These are phyloP conservation scores for Nidularia sp. DNA, from an alignment of 768 basidiomycete genomes.

Conservation along the genomic window DNA sequence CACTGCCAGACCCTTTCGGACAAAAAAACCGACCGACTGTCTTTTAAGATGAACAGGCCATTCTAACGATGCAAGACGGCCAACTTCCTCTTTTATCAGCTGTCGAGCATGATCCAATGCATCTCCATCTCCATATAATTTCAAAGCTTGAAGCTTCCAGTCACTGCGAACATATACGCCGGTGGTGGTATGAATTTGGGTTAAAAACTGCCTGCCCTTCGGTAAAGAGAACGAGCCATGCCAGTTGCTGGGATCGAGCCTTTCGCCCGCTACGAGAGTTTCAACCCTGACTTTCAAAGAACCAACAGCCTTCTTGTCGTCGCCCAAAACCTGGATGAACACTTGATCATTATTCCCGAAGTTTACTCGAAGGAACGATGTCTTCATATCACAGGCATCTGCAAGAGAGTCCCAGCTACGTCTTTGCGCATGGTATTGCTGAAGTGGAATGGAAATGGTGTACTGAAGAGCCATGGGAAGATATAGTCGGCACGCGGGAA, in stretches of 20 bases:
- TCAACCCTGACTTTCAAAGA: slow-evolving; percentile 59
- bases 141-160: slow-evolving; percentile 38
- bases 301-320: slow-evolving; percentile 50
- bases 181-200: slow-evolving; percentile 24
- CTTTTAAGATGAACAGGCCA: slow-evolving; percentile 32
- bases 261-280: slow-evolving; percentile 46
- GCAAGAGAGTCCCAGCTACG: slow-evolving; percentile 43
- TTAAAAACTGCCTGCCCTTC: slow-evolving; percentile 28
- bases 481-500: slow-evolving; percentile 28
- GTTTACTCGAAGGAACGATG: slow-evolving; percentile 26
- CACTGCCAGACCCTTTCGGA: slow-evolving; percentile 42
- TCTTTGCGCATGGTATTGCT: slow-evolving; percentile 50
- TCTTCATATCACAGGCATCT: slow-evolving; percentile 26
- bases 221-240: slow-evolving; percentile 34
- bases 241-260: slow-evolving; percentile 41
- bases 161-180: slow-evolving; percentile 42
- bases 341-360: slow-evolving; percentile 15
- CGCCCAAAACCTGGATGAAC: slow-evolving; percentile 42
- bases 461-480: slow-evolving; percentile 50
- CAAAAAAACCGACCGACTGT: slow-evolving; percentile 43
- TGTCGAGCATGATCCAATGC: slow-evolving; percentile 36
- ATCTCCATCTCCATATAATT: slow-evolving; percentile 37
- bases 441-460: slow-evolving; percentile 38
- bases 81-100: slow-evolving; percentile 43
- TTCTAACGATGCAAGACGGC: slow-evolving; percentile 40